A percentile compares a stretch with the other conserved stretches of the same genome.
Conservation (phyloP, 2,329 filamentous ascomycete genomes). For the Aspergillus aculeatinus region DNA sequence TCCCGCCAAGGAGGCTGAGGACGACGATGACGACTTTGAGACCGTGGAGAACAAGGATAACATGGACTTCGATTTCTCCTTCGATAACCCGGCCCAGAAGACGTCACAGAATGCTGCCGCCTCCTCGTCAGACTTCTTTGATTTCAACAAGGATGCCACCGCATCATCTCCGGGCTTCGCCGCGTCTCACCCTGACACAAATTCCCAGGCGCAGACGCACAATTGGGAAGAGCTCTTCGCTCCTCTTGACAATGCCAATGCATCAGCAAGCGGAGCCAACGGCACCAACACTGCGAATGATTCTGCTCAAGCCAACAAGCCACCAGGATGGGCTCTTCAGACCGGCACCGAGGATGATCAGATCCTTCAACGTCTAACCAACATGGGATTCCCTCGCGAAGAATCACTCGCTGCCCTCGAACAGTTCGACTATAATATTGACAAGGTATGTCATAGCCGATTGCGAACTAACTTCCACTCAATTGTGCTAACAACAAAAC, state of each 20-base stretch:
- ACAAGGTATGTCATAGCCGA: constrained; percentile 67
- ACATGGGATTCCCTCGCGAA: constrained; percentile 79
- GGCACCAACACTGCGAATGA: constrained; percentile 12
- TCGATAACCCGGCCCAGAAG: constrained; percentile 41
- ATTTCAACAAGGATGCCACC: constrained; percentile 34
- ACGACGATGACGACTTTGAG: constrained; percentile 60
- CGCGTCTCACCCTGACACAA: constrained; percentile 40
- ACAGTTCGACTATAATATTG: constrained; percentile 93
- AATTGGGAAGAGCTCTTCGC: constrained; percentile 97
- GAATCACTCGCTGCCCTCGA: constrained; percentile 79
- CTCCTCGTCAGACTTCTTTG: constrained; percentile 40
- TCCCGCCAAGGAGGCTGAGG: constrained; percentile 46
- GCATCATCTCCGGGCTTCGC: constrained; percentile 40
- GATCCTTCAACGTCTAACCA: constrained; percentile 82
- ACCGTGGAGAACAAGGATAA: constrained; percentile 33
- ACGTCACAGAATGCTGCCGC: constrained; percentile 24
- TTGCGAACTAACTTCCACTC: not conserved
- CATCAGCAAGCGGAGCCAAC: constrained; percentile 19
- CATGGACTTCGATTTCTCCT: constrained; percentile 48
- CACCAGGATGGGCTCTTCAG: constrained; percentile 67
- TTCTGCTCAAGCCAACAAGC: constrained; percentile 17
- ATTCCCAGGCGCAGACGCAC: constrained; percentile 52
- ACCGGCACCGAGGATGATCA: constrained; percentile 83
- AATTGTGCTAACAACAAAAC: not conserved
- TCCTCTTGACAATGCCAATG: constrained; percentile 61